Conservation (phyloP, 768 basidiomycete species). For the Strobilomyces dryophilus region DNA sequence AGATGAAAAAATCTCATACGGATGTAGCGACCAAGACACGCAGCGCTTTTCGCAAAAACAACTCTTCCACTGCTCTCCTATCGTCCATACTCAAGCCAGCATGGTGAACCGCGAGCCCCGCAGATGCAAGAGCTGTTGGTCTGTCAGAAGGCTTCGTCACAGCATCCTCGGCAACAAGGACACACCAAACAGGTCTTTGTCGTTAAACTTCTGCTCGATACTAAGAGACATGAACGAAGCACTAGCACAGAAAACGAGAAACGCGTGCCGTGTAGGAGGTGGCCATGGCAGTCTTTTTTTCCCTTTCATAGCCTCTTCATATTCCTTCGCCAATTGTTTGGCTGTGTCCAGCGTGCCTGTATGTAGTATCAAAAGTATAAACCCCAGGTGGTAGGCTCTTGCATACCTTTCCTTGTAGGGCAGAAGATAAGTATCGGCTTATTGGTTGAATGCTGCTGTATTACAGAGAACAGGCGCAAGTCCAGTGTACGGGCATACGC, state of each 20-base stretch:
- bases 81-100: conserved; percentile 79
- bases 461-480: conserved; percentile 62
- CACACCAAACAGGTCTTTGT: conserved; percentile 58
- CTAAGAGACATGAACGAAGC: conserved; percentile 34
- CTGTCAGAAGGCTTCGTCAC: conserved; percentile 3
- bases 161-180: neutral
- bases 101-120: conserved; percentile 89
- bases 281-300: conserved; percentile 65
- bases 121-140: conserved; percentile 52
- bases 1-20: conserved; percentile 39
- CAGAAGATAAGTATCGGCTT: conserved; percentile 90
- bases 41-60: conserved; percentile 62
- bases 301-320: conserved; percentile 48
- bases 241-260: neutral
- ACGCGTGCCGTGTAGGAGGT: conserved; percentile 46
- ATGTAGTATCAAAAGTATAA: neutral
- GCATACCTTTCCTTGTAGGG: conserved; percentile 76
- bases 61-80: conserved; percentile 65
- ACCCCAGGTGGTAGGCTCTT: neutral
- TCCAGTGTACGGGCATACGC: conserved; percentile 69
- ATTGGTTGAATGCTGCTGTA: conserved; percentile 67
- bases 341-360: conserved; percentile 65
- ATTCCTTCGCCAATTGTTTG: conserved; percentile 71
- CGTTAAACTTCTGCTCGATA: conserved; percentile 52
- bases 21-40: conserved; percentile 79